Conservation (phyloP, 257 asterid genomes). For the Gentiana dahurica region DNA sequence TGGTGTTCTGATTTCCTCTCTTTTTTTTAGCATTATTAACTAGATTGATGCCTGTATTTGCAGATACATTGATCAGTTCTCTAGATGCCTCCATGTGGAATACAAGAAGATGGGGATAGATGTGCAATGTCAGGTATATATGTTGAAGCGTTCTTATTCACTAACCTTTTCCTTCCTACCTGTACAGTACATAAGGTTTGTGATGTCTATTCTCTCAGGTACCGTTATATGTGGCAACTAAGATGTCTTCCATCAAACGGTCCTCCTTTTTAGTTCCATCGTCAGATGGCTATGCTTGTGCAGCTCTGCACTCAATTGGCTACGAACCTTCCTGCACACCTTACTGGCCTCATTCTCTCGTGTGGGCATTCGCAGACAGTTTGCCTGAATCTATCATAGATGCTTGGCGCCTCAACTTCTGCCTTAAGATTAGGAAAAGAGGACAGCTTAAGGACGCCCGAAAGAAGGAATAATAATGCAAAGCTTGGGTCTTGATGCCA, state of each 20-base stretch:
- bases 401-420: conserved; percentile 70
- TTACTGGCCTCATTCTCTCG: conserved; percentile 87
- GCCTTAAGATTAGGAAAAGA: conserved; percentile 62
- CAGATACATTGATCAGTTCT: conserved; percentile 88
- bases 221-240: conserved; percentile 89
- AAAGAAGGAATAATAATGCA: conserved; percentile 49
- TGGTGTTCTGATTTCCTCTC: too few species aligned
- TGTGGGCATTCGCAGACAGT: conserved; percentile 52
- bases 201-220: conserved; percentile 31
- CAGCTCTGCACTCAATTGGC: conserved; percentile 74
- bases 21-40: not conserved
- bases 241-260: conserved; percentile 87
- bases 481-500: not conserved
- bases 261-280: conserved; percentile 94
- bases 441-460: conserved; percentile 74
- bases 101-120: conserved; percentile 93
- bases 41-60: conserved; percentile 7
- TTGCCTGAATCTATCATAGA: conserved; percentile 61
- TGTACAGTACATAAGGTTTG: not conserved
- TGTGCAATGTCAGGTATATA: conserved; percentile 90
- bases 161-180: not conserved
- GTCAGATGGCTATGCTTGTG: conserved; percentile 75
- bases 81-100: conserved; percentile 91
- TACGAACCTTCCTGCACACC: conserved; percentile 96
- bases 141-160: not conserved